Conservation (phyloP, 2,329 filamentous ascomycete species). For the Alternaria postmessia region DNA sequence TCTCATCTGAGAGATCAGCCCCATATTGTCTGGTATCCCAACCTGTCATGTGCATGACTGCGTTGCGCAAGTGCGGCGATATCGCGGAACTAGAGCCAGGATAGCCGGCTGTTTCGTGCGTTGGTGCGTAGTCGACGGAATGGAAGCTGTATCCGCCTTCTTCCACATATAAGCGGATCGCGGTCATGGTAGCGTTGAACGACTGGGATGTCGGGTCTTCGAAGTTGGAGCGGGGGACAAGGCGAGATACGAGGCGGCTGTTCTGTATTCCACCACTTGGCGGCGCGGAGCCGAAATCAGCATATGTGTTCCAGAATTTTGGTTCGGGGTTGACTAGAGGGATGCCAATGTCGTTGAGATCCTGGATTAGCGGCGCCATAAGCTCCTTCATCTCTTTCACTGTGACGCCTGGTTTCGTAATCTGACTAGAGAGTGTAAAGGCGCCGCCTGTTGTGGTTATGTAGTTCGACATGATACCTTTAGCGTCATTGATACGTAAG, state of each 20-base stretch:
- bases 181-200: conserved; percentile 8
- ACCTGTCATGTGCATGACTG: conserved; percentile 39
- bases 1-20: conserved; percentile 23
- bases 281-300: neutral
- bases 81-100: conserved; percentile 33
- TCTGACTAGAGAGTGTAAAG: conserved; percentile 27
- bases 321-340: neutral
- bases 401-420: conserved; percentile 30
- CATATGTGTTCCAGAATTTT: neutral
- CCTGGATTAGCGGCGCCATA: conserved; percentile 30
- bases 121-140: conserved; percentile 39
- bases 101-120: conserved; percentile 33
- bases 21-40: conserved; percentile 33
- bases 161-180: conserved; percentile 36
- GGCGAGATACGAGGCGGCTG: neutral
- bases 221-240: neutral
- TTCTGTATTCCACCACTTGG: neutral
- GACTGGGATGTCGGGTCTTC: neutral
- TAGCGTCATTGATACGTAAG: conserved; percentile 32
- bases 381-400: conserved; percentile 26
- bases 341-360: neutral
- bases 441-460: conserved; percentile 23
- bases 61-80: conserved; percentile 32
- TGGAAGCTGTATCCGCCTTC: conserved; percentile 39
- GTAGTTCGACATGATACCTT: conserved; percentile 37